phyloP scores from a whole-genome alignment of 2,329 filamentous ascomycete genomes.

The Claviceps fusiformis region DNA sequence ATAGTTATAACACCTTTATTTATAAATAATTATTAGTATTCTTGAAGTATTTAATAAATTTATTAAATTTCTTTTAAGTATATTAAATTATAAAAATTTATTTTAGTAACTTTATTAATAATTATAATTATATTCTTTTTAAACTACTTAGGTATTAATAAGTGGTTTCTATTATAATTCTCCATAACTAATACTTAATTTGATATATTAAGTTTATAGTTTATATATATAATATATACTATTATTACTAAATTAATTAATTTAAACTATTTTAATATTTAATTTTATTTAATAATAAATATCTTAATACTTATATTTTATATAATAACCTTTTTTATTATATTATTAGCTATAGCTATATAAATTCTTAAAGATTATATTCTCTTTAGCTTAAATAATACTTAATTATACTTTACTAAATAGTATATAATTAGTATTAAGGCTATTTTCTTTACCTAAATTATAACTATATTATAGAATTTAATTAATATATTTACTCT shows the following conservation, averaged over 20 bases:
- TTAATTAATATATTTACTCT: too few relatives aligned
- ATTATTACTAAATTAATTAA: not conserved
- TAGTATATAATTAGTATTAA: too few relatives aligned
- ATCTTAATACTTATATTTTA: not conserved
- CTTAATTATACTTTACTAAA: too few relatives aligned
- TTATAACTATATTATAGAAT: too few relatives aligned
- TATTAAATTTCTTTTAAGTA: not conserved
- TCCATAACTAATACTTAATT: not conserved
- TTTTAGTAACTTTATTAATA: accelerated
- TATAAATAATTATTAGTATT: not conserved
- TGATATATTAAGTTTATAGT: accelerated
- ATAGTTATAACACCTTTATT: not conserved
- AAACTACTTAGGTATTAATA: not conserved
- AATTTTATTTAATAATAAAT: not conserved
- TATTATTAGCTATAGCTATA: not conserved
- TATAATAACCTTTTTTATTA: not conserved
- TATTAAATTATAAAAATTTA: not conserved
- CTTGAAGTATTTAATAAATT: not conserved
- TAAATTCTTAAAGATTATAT: too few relatives aligned
- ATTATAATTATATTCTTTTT: not conserved
- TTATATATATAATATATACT: not conserved
- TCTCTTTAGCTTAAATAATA: too few relatives aligned
- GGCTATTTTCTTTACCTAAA: too few relatives aligned
- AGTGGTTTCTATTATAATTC: not conserved
- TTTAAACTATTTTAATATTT: not conserved